Percentiles rank a stretch among this genome's conserved stretches.
Evolutionary conservation across 192 early-diverging fungal genomes (phyloP).

Genomic region (Linderina pennispora): DNA sequence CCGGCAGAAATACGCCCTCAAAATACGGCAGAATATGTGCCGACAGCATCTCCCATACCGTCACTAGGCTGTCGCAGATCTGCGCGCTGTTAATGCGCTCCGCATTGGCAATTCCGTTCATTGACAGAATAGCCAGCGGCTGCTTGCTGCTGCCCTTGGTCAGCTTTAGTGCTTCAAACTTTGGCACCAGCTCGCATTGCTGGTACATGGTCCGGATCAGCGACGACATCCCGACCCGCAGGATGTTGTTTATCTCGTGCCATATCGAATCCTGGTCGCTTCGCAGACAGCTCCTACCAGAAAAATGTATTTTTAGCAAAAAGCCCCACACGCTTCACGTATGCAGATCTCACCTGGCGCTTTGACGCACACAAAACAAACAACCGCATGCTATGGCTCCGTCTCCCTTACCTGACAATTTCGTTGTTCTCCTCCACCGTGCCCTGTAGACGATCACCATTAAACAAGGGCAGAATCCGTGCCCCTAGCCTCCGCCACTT

Average conservation of each 20-base stretch:
- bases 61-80: constrained; percentile 59
- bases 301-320: too few species aligned
- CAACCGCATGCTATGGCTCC: not conserved
- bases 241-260: constrained; percentile 25
- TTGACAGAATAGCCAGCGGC: constrained; percentile 8
- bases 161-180: constrained; percentile 10
- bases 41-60: constrained; percentile 77
- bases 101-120: constrained; percentile 50
- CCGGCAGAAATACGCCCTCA: constrained; percentile 79
- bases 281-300: not conserved
- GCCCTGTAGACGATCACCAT: constrained; percentile 74
- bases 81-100: constrained; percentile 60
- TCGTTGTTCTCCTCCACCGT: constrained; percentile 83
- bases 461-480: constrained; percentile 79
- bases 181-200: constrained; percentile 17
- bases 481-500: constrained; percentile 68
- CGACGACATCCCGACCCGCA: constrained; percentile 37
- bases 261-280: constrained; percentile 17
- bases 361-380: too few species aligned
- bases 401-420: constrained; percentile 69
- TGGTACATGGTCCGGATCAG: constrained; percentile 26
- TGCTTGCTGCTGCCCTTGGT: not conserved
- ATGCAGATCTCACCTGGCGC: too few species aligned
- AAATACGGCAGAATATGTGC: constrained; percentile 79
- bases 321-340: too few species aligned